Base-by-base conservation (phyloP, 495 filamentous ascomycete genomes). In the Neurospora terricola region DNA sequence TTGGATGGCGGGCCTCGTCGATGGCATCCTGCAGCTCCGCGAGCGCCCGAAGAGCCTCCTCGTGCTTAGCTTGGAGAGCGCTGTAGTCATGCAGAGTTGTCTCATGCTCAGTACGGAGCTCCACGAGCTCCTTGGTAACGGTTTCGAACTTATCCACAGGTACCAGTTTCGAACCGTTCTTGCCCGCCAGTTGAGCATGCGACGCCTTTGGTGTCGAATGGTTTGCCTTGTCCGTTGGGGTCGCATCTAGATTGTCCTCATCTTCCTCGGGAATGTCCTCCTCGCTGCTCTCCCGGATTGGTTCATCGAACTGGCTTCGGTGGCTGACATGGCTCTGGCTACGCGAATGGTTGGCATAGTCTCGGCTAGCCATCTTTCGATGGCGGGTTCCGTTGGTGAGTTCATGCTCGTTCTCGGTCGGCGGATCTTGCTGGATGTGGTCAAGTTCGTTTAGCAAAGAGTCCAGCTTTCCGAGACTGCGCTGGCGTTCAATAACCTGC, bases 381-480 rank as follows among this genome's bases (percentile, higher is more conserved):
- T 84, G 83, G 72, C 83, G 84, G 3, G 76, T 77, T 30, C 82
- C 83, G 76, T 86, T 85, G 36, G 74, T 73, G 10, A 72, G 43
- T n/a, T 59, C 72, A 30, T 76, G 70, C 74, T 84, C 83, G 39
- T 76, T 72, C 69, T 83, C 85, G 54, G 78, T 74, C 27, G 80
- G 82, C 9, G 87, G 86, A 70, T 90, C 87, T 45, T 92, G 87
- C 54, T 93, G 90, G 70, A 94, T 87, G 75, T 92, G 87, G 78
- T 98, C 96, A 8, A 98, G 88, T 76, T 98, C 95, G 77, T 95
- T 90, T 3, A 99, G 88, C 11, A 98, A 86, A 74, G 90, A 94
- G 79, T 99, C 96, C 30, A 99, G 88, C 79, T 97, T 97, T 16
- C 96, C 94, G 45, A 99, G 88, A 78, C 94, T 97, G 48, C 96